These are phyloP conservation scores for Cichorium intybus DNA, from an alignment of 140 eudicot genomes.

Conservation along the genomic window DNA sequence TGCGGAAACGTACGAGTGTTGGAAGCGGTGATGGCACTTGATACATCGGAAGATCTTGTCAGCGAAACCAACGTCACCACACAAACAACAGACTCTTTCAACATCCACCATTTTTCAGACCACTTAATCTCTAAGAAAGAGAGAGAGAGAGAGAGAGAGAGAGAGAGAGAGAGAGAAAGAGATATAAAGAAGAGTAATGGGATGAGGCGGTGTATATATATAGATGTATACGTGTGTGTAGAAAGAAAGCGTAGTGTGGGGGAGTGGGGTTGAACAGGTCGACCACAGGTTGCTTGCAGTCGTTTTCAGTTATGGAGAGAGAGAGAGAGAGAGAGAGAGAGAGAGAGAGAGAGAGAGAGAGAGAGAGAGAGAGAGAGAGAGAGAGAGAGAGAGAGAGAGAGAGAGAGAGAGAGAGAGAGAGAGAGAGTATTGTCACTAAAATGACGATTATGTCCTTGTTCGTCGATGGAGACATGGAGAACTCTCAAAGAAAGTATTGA, in stretches of 20 bases:
- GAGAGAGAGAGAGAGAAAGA: neutral
- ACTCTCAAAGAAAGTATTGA: conserved; percentile 3
- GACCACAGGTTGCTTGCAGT: conserved; percentile 91
- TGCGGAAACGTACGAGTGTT: conserved; percentile 46
- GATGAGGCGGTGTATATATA: conserved; percentile 27
- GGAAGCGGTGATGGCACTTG: conserved; percentile 53
- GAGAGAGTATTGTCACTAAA: conserved; percentile 4
- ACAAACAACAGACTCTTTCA: conserved; percentile 56
- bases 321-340: conserved; percentile 18
- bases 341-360: neutral
- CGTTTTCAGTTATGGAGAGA: conserved; percentile 49
- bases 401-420: conserved; percentile 15
- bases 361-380: too few relatives aligned
- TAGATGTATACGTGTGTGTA: conserved; percentile 22
- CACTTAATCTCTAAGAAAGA: neutral
- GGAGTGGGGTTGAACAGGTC: conserved; percentile 49
- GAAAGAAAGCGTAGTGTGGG: conserved; percentile 39
- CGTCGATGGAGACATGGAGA: conserved; percentile 13
- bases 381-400: too few relatives aligned
- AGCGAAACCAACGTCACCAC: conserved; percentile 61
- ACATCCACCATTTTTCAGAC: conserved; percentile 45
- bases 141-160: conserved; percentile 9
- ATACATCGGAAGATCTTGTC: conserved; percentile 58
- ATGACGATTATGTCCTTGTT: conserved; percentile 44
- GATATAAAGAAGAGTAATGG: conserved; percentile 6